Conservation (phyloP, 1,284 basidiomycete species). For the Cystobasidiaceae sp. region DNA sequence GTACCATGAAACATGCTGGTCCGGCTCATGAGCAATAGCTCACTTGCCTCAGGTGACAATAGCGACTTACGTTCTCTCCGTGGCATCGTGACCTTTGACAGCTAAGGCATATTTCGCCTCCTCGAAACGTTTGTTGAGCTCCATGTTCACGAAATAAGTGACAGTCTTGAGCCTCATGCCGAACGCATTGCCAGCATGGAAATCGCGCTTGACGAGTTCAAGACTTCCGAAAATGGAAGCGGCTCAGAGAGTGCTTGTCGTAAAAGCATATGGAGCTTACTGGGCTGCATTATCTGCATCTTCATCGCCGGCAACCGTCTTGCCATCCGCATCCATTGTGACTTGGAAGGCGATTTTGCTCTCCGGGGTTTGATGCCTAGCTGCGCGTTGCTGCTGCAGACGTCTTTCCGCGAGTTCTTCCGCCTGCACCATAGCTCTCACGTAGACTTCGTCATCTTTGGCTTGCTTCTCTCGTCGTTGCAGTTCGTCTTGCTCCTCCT, state of each 20-base stretch:
- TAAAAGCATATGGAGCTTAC: background rate
- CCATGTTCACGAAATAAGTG: constrained; percentile 10
- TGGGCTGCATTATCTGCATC: constrained; percentile 15
- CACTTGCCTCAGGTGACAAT: background rate
- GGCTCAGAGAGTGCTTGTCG: background rate
- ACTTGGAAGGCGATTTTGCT: constrained; percentile 6
- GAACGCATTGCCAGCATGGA: background rate
- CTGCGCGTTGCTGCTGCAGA: background rate
- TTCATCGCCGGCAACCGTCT: background rate
- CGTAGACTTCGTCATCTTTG: background rate
- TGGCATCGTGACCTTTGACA: background rate
- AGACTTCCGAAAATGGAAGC: background rate
- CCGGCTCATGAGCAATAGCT: background rate
- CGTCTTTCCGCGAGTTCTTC: background rate
- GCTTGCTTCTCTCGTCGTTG: background rate
- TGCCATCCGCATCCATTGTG: constrained; percentile 16
- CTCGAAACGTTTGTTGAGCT: constrained; percentile 4
- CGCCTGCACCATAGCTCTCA: background rate
- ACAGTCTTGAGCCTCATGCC: background rate
- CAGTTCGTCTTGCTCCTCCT: background rate
- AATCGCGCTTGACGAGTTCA: constrained; percentile 5
- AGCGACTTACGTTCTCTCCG: background rate
- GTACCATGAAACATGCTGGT: constrained; percentile 3
- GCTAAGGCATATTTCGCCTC: background rate
- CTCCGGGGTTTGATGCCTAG: background rate